phyloP scores from a whole-genome alignment of 2,329 filamentous ascomycete species.

The Aureobasidium uvarum region DNA sequence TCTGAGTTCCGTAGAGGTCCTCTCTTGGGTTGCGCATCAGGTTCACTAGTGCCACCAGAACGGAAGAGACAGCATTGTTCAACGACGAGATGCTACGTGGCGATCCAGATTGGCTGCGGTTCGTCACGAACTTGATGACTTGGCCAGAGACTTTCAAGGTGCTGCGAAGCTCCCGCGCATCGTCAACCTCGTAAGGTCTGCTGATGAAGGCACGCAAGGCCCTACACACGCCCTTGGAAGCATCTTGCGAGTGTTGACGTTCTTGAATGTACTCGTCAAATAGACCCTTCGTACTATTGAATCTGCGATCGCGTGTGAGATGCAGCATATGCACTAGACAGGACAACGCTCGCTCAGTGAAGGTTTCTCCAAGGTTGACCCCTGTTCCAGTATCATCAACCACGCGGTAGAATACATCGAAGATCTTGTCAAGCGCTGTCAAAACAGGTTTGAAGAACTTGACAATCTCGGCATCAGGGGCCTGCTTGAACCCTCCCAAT shows the following conservation, averaged over 20 bases:
- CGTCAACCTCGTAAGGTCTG: slow-evolving; percentile 28
- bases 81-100: neutral
- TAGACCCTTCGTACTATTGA: slow-evolving; percentile 25
- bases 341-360: slow-evolving; percentile 27
- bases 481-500: slow-evolving; percentile 81
- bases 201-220: slow-evolving; percentile 27
- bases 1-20: slow-evolving; percentile 55
- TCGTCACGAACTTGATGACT: slow-evolving; percentile 26
- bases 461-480: slow-evolving; percentile 96
- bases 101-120: neutral
- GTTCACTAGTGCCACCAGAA: slow-evolving; percentile 17
- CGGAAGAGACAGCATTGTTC: slow-evolving; percentile 13
- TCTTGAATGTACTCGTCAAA: slow-evolving; percentile 26
- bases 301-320: slow-evolving; percentile 28
- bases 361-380: slow-evolving; percentile 16
- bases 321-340: slow-evolving; percentile 27
- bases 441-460: slow-evolving; percentile 66
- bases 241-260: slow-evolving; percentile 26
- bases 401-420: slow-evolving; percentile 20
- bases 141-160: slow-evolving; percentile 29
- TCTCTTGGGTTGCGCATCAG: slow-evolving; percentile 25
- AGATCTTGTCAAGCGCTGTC: slow-evolving; percentile 25
- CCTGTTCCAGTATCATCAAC: slow-evolving; percentile 22
- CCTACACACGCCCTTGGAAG: slow-evolving; percentile 26
- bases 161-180: slow-evolving; percentile 28